Percentiles rank a stretch among this genome's conserved stretches.
phyloP scores from a whole-genome alignment of 306 rosid genomes.

The Fragaria nilgerrensis region DNA sequence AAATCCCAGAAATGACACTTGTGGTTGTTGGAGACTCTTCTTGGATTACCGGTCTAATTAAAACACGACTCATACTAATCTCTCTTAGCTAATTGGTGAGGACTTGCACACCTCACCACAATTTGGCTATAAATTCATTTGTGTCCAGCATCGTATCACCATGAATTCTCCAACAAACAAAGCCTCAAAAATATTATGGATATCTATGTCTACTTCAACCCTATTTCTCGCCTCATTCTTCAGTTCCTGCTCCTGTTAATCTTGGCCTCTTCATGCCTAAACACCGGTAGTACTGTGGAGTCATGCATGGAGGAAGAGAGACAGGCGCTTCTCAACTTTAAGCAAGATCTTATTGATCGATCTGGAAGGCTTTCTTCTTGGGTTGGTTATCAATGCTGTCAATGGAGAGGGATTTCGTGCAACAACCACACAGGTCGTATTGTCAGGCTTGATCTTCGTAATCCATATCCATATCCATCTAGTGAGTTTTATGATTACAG shows the following conservation, averaged over 20 bases:
- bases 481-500: too few species aligned
- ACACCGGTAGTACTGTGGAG: neutral
- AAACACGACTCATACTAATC: neutral
- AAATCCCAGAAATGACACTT: too few species aligned
- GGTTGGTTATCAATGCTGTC: neutral
- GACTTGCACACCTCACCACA: neutral
- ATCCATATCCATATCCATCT: neutral
- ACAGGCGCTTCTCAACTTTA: neutral
- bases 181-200: neutral
- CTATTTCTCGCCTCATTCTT: neutral
- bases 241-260: neutral
- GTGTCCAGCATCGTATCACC: neutral
- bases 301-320: constrained; percentile 5
- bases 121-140: neutral
- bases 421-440: neutral
- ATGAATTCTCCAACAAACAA: neutral
- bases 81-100: neutral
- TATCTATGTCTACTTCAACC: neutral
- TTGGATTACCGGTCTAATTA: neutral
- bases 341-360: neutral
- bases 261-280: neutral
- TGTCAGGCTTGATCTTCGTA: neutral
- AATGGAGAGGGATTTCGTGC: neutral
- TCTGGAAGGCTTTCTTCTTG: constrained; percentile 3
- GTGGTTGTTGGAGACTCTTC: neutral